Conservation (phyloP, 768 basidiomycete species). For the Lactifluus pinguis region DNA sequence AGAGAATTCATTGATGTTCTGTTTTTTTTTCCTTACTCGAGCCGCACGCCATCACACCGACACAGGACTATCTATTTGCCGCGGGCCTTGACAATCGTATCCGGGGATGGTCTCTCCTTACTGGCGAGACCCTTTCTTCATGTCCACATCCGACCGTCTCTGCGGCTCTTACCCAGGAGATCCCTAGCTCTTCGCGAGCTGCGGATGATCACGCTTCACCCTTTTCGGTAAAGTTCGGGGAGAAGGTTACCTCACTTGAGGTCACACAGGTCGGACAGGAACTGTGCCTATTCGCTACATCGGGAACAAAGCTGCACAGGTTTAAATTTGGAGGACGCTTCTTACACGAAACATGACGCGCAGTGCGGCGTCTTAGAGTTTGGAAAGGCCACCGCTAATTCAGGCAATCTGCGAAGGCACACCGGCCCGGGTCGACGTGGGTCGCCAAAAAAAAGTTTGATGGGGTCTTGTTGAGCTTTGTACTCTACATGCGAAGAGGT, state of each 20-base stretch:
- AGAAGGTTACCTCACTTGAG: constrained; percentile 16
- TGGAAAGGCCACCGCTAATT: neutral
- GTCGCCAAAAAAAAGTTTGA: neutral
- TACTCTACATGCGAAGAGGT: neutral
- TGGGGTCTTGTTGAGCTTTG: neutral
- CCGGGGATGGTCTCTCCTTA: constrained; percentile 59
- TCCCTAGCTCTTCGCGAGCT: neutral
- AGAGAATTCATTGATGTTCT: neutral
- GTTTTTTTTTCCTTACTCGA: constrained; percentile 21
- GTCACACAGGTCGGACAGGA: constrained; percentile 5
- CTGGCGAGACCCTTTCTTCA: constrained; percentile 36
- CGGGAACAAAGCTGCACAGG: constrained; percentile 10
- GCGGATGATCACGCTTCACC: neutral
- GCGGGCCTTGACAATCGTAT: constrained; percentile 58
- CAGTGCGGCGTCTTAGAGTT: neutral
- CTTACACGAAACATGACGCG: neutral
- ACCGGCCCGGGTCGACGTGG: neutral
- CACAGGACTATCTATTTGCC: constrained; percentile 52
- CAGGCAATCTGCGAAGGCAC: neutral
- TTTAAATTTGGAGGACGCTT: constrained; percentile 11
- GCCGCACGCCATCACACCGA: constrained; percentile 54
- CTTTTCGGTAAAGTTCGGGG: constrained; percentile 4
- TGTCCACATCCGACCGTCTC: constrained; percentile 2
- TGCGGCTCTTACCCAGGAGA: constrained; percentile 17
- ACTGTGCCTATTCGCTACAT: constrained; percentile 17